Evolutionary conservation across 2,329 filamentous ascomycete species (phyloP), one percentile per base, ranked within the genome.

Genomic region (Rhynchosporium graminicola): DNA sequence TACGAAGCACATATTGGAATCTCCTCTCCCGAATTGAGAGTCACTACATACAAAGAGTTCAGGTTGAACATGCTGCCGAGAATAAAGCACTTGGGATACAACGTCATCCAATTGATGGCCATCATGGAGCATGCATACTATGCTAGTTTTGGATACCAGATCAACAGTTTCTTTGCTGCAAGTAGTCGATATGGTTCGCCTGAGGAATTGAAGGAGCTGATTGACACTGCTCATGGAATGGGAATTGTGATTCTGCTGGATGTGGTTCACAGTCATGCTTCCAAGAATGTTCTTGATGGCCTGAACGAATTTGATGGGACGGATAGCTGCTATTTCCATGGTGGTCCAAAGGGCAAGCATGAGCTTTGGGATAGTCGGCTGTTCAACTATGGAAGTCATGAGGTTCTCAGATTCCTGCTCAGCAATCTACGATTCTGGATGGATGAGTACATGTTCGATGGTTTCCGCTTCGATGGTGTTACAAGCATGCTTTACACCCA

Each of bases 91-190:
- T 81, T 98, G 48, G 95, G 94, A 46, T 99, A 99, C 81, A 98
- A 99, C 74, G 90, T 93, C 60, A 98, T 99, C 69, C 95, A 99
- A 76, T 82, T 99, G 67, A 99, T 99, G 95, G 95, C 95, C 51
- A 83, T 99, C 74, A 99, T 99, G 94, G 95, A 99, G 75, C 95
- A 99, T 77, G 95, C 95, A 56, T 99, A 99, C 82, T 99, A 99
- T 76, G 95, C 95, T 72, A 98, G 94, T 74, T 99, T 99, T 72
- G 95, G 95, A 52, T 99, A 99, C 77, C 95, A 99, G 77, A 87
- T 99, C 78, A 99, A 98, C 80, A 97, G 90, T 77, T 99, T 99
- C 82, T 99, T 98, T 72, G 95, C 95, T 33, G 93, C 94, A 12
- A 97, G 93, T 77, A 98, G 94, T 76, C 88, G 95, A 66, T 99